A percentile compares a stretch with the other conserved stretches of the same genome.
Evolutionary conservation across 768 basidiomycete species (phyloP).

Genomic region (Hirschioporus abietinus): DNA sequence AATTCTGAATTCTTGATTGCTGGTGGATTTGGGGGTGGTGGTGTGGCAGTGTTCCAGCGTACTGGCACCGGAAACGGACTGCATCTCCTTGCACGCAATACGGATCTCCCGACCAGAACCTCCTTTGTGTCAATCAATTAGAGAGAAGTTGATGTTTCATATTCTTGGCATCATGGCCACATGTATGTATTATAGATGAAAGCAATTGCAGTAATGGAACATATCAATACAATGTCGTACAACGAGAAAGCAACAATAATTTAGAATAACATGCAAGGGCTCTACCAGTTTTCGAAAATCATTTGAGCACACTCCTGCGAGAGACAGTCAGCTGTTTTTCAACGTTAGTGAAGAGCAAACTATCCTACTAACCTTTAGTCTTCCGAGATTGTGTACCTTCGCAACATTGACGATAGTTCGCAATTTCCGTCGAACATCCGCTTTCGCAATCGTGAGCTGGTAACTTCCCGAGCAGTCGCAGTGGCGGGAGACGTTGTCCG

Average conservation of each 20-base stretch:
- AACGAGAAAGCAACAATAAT: background rate
- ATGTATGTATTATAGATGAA: background rate
- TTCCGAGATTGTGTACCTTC: constrained; percentile 59
- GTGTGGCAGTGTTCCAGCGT: constrained; percentile 53
- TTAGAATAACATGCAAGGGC: background rate
- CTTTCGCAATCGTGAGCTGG: constrained; percentile 64
- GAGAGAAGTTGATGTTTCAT: background rate
- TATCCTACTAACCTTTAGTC: constrained; percentile 53
- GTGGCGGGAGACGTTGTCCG: constrained; percentile 78
- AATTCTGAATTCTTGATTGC: constrained; percentile 52
- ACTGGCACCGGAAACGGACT: constrained; percentile 49
- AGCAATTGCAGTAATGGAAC: background rate
- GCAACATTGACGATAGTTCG: constrained; percentile 83
- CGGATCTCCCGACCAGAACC: constrained; percentile 44
- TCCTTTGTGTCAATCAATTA: constrained; percentile 38
- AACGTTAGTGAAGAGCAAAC: background rate
- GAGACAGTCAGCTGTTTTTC: background rate
- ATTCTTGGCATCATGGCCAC: too few species aligned
- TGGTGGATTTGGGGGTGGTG: constrained; percentile 48
- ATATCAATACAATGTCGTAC: background rate
- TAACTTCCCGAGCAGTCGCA: constrained; percentile 89
- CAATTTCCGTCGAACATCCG: constrained; percentile 65
- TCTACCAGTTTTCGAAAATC: constrained; percentile 32
- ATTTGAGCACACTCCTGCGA: constrained; percentile 36
- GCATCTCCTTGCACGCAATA: constrained; percentile 46